Evolutionary conservation across 2,329 filamentous ascomycete genomes (phyloP).

Genomic region (Talaromyces verruculosus): DNA sequence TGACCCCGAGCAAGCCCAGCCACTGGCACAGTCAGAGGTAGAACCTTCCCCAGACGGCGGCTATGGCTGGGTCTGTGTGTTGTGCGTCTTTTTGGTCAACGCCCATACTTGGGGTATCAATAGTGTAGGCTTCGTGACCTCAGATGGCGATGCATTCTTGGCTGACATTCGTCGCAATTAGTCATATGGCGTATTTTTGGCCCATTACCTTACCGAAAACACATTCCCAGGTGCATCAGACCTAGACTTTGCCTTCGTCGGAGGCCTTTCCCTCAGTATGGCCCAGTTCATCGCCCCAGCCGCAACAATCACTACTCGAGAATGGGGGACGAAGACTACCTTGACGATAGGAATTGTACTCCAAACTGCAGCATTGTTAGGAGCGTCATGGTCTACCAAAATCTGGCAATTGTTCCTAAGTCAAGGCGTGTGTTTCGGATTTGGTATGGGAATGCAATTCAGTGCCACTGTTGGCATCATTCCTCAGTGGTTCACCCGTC

Average conservation of each 20-base stretch:
- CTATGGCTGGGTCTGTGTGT: slow-evolving; percentile 63
- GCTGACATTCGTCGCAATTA: slow-evolving; percentile 28
- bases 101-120: slow-evolving; percentile 76
- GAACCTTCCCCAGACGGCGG: slow-evolving; percentile 52
- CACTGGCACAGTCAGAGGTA: neutral
- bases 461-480: slow-evolving; percentile 57
- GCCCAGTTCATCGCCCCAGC: slow-evolving; percentile 59
- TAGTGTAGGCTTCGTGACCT: slow-evolving; percentile 44
- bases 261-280: slow-evolving; percentile 59
- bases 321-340: slow-evolving; percentile 55
- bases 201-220: slow-evolving; percentile 57
- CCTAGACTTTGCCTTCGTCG: slow-evolving; percentile 61
- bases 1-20: slow-evolving; percentile 3
- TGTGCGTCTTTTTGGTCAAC: slow-evolving; percentile 59
- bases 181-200: slow-evolving; percentile 60
- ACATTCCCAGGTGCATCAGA: slow-evolving; percentile 56
- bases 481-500: slow-evolving; percentile 62
- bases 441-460: slow-evolving; percentile 64
- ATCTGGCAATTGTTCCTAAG: slow-evolving; percentile 63
- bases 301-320: slow-evolving; percentile 55
- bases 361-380: slow-evolving; percentile 56
- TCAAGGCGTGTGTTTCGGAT: slow-evolving; percentile 62
- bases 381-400: slow-evolving; percentile 49
- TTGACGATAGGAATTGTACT: slow-evolving; percentile 58
- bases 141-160: neutral